These are phyloP conservation scores for Grosmannia huntii DNA, from an alignment of 2,329 filamentous ascomycete species.

Conservation along the genomic window DNA sequence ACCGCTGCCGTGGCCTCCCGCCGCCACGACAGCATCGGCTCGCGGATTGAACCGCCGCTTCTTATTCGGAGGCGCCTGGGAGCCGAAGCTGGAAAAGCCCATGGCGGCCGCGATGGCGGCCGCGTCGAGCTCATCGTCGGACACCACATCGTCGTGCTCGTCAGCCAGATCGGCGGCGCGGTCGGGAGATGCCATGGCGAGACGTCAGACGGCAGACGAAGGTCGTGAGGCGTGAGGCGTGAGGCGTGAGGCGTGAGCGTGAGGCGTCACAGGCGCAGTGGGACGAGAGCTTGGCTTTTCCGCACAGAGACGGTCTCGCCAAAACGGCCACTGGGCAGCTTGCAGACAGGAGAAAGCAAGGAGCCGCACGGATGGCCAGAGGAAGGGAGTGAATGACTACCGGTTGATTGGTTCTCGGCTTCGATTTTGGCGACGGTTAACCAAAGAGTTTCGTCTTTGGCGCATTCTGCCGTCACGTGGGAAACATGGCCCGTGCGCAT, in stretches of 20 bases:
- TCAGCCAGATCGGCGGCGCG: neutral
- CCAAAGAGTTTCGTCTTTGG: no score
- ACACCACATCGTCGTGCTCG: constrained; percentile 5
- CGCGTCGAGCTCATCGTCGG: constrained; percentile 19
- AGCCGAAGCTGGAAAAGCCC: constrained; percentile 63
- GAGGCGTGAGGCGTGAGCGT: neutral
- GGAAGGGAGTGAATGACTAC: no score
- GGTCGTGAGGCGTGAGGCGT: neutral
- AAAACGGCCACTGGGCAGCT: neutral
- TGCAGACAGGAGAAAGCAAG: neutral
- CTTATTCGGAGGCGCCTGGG: constrained; percentile 39
- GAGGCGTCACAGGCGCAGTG: no score
- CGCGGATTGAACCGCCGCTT: constrained; percentile 54
- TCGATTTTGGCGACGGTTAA: no score
- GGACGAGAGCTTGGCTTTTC: no score
- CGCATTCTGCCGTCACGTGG: neutral
- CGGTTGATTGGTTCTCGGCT: no score
- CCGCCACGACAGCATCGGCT: constrained; percentile 32
- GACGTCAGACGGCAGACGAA: no score
- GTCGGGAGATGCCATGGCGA: neutral
- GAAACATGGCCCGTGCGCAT: neutral
- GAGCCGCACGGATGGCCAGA: no score
- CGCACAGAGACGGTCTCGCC: neutral
- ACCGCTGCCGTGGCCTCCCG: neutral
- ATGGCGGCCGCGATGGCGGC: constrained; percentile 53